Conservation (phyloP, 176 grass and related monocot species). For the Luzula sylvatica region DNA sequence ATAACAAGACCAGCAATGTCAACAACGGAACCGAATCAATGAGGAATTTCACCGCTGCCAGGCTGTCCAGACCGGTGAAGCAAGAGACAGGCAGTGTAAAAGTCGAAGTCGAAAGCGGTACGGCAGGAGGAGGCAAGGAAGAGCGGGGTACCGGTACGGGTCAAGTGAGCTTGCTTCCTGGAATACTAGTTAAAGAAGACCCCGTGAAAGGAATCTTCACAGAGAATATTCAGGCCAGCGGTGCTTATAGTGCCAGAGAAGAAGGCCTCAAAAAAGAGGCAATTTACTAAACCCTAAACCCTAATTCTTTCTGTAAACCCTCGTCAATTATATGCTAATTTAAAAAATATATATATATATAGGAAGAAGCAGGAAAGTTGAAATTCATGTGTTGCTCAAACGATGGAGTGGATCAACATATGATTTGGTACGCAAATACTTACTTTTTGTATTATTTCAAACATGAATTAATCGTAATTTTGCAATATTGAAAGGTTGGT, state of each 20-base stretch:
- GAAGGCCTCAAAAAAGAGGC: conserved; percentile 93
- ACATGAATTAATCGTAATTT: neutral
- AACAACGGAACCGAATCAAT: conserved; percentile 33
- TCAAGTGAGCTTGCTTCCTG: conserved; percentile 10
- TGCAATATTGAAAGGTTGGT: conserved; percentile 54
- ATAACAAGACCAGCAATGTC: conserved; percentile 12
- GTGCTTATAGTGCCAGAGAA: conserved; percentile 84
- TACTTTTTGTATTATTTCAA: conserved; percentile 5
- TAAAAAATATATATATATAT: neutral
- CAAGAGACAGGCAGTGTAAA: conserved; percentile 21
- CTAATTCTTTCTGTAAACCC: neutral
- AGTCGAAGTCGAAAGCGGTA: conserved; percentile 11
- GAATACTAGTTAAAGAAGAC: conserved; percentile 40
- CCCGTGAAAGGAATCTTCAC: conserved; percentile 67
- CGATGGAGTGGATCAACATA: conserved; percentile 92
- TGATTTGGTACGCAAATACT: conserved; percentile 64
- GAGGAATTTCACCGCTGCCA: conserved; percentile 34
- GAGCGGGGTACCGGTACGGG: conserved; percentile 16
- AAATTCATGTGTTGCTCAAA: conserved; percentile 92
- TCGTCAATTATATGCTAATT: conserved; percentile 1
- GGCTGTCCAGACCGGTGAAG: conserved; percentile 36
- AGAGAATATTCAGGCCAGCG: conserved; percentile 91
- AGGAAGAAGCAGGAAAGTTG: conserved; percentile 81
- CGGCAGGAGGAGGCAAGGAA: conserved; percentile 24
- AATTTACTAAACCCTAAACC: conserved; percentile 11